These are phyloP conservation scores for Iberis pinnata DNA, from an alignment of 345 rosid species.

Conservation along the genomic window DNA sequence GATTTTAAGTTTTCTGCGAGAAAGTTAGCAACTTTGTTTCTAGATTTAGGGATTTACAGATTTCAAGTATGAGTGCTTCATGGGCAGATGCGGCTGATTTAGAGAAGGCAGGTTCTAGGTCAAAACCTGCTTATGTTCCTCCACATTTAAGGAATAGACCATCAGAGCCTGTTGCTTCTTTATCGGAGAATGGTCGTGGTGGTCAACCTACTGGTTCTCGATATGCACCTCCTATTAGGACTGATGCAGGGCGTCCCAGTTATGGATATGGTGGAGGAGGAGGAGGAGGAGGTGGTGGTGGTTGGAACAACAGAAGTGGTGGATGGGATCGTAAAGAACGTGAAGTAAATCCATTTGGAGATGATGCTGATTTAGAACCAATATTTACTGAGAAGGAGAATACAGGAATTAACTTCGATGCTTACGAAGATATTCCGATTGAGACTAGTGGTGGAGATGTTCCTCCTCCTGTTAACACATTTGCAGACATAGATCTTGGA, in stretches of 20 bases:
- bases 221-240: conserved; percentile 41
- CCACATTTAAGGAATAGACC: conserved; percentile 78
- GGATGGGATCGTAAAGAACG: conserved; percentile 77
- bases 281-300: conserved; percentile 45
- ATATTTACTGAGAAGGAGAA: conserved; percentile 55
- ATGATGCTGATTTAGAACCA: conserved; percentile 44
- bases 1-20: conserved; percentile 5
- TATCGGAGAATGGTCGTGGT: conserved; percentile 40
- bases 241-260: too few relatives aligned
- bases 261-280: conserved; percentile 29
- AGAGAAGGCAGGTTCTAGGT: conserved; percentile 50
- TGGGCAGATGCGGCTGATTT: conserved; percentile 98
- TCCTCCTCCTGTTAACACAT: conserved; percentile 85
- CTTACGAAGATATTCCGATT: conserved; percentile 94
- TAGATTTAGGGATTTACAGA: conserved; percentile 28
- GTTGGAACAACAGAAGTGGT: conserved; percentile 57
- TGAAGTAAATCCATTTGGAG: conserved; percentile 90
- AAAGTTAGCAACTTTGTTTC: conserved; percentile 10
- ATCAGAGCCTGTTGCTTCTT: conserved; percentile 47
- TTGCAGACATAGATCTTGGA: conserved; percentile 92
- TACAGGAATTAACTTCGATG: conserved; percentile 87
- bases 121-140: conserved; percentile 62
- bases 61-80: conserved; percentile 54
- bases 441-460: conserved; percentile 95
- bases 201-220: conserved; percentile 51